Base-by-base conservation (phyloP, 1,284 basidiomycete species). In the Boletellus sp. region DNA sequence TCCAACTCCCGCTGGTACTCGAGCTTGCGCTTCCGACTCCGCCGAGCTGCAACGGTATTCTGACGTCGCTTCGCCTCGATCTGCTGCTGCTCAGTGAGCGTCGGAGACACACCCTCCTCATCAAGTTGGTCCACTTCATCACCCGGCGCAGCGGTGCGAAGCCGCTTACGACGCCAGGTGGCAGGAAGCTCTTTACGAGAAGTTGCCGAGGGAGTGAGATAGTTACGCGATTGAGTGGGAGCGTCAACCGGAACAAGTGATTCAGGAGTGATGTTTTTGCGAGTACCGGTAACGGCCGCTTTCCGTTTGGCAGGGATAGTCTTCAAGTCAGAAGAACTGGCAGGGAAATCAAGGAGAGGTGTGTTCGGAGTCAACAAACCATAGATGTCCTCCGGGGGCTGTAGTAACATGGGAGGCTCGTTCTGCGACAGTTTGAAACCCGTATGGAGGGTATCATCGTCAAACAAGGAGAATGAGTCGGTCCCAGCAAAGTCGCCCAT, bases 31-130 rank as follows among this genome's bases (percentile, higher is more conserved):
- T 82, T 81, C 7, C 88, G 73, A 54, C 78, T 82, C 45, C 84
- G 77, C 8, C 88, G 74, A 32, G 88, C 88, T 0, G 88, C 89
- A 11, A 91, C 64, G 1, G 88, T 91, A 64, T 91, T 91, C 64
- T 87, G 82, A 3, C 84, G 74, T 35, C 88, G 77, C 74, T 91
- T 91, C 20, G 73, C 73, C 65, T 84, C 85, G 55, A 91, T 89
- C 45, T 80, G 78, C 52, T 83, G 76, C 54, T 76, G 63, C 62
- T 80, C 83, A 2, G 69, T 70, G 61, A 50, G 71, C 57, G 45
- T 70, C 47, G 58, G 76, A 68, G 30, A 73, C 34, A 74, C 1
- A 39, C 19, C 73, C 19, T 77, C 77, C 47, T 79, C 79, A 4
- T 69, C 71, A n/a, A 66, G 62, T 34, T 66, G 41, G 10, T 69